Evolutionary conservation across 1,139 yeast genomes (phyloP), one percentile per base, ranked within the genome.

Genomic region (Scheffersomyces cryptocercus): DNA sequence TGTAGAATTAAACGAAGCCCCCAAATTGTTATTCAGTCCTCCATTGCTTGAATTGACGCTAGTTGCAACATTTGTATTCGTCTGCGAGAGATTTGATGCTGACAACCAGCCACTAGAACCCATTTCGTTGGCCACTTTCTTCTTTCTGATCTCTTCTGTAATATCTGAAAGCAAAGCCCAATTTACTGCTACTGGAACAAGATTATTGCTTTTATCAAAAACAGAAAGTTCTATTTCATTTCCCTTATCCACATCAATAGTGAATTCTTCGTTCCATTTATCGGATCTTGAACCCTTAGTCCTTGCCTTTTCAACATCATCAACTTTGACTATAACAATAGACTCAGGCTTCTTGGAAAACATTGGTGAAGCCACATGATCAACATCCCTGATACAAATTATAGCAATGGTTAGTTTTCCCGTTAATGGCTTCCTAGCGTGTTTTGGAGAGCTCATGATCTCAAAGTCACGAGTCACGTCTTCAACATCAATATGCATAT

Each of bases 91-190:
- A 49, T 74, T 75, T 5, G 89, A 68, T 35, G 97, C 97, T 45
- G 89, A 80, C 11, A 88, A 87, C 99, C 98, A 93, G 34, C 95
- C 96, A 45, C 84, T 80, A 36, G 74, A 79, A 5, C 84, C 86
- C 47, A 79, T 67, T 40, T 88, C 91, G 54, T 81, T 82, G 30
- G 85, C 91, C 20, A 88, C 95, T 53, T 88, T 89, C 61, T 86
- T 87, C 59, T 93, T 87, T 66, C 99, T 88, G 44, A 93, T 77
- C 52, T 93, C 98, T 68, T 93, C 99, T 1, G 95, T 90, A 40
- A 93, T 79, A 63, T 93, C 99, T 4, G 95, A 84, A 32, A 93
- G 75, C 35, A 93, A 77, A 32, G 91, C 79, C 98, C 98, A 93
- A 56, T 88, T 82, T 36, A 93, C 75, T 3, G 96, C 99, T n/a